Evolutionary conservation across 75 land plant genomes (phyloP), one percentile per base, ranked within the genome.

Genomic region (Gnetum montanum): DNA sequence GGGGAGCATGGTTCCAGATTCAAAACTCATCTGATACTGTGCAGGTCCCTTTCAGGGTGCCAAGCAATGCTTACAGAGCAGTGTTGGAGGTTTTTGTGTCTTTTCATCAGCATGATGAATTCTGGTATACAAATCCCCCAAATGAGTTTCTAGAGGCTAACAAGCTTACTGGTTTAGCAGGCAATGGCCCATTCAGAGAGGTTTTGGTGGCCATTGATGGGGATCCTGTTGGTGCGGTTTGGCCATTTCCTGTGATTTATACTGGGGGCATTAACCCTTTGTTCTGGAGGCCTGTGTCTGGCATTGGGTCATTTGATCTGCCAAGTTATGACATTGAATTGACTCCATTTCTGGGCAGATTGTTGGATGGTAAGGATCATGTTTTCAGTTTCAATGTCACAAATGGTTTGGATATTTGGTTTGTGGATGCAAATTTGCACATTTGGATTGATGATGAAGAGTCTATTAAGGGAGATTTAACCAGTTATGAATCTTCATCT

Each of bases 151-250:
- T 84, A 15, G 25, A 26, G 1, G 80, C 73, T 4, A 95, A 90
- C 76, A 81, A 90, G 47, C 58, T 90, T n/a, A 76, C 81, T 2
- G 76, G 24, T 7, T n/a, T 49, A 0, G 68, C 83, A 6, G 92
- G 92, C 4, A 90, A 95, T 59, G 99, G 99, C 3, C 64, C 97
- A 28, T 95, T 90, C 59, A 59, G 99, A 41, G 99, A 95, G 63
- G 81, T 95, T 16, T 48, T 80, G 6, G 84, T 79, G 1, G 57
- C 43, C 28, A 19, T 90, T 22, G 97, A 95, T 62, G 92, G 79
- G 8, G 34, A 46, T 6, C 50, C 79, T 1, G 89, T 77, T 33
- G 92, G 86, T 24, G 88, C 85, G 0, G 69, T 95, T 19, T 90
- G 77, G 72, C 99, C 99, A 15, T 90, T 84, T 58, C 89, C 97